A percentile compares a stretch with the other conserved stretches of the same genome.
phyloP scores from a whole-genome alignment of 805 yeast species.

The Candida cerambycidarum region DNA sequence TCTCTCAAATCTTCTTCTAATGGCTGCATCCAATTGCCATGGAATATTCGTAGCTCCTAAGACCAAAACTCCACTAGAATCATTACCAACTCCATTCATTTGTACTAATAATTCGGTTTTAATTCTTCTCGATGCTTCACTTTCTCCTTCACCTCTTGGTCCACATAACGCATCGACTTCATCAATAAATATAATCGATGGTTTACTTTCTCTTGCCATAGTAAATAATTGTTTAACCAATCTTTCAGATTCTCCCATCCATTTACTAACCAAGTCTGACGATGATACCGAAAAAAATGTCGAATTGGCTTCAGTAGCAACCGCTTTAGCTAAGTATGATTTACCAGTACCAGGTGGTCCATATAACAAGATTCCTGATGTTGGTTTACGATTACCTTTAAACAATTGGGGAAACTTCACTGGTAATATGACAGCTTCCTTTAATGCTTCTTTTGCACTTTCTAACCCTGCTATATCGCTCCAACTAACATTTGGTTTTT shows the following conservation, averaged over 20 bases:
- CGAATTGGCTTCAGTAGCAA: slow-evolving; percentile 96
- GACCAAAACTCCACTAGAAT: slow-evolving; percentile 86
- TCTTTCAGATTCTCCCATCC: slow-evolving; percentile 99
- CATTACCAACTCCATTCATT: slow-evolving; percentile 99
- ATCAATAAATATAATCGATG: slow-evolving; percentile 93
- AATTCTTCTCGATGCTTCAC: slow-evolving; percentile 94
- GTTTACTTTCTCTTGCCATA: slow-evolving; percentile 96
- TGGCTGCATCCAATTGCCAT: slow-evolving; percentile 98
- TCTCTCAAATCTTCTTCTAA: slow-evolving; percentile 92
- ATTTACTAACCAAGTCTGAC: slow-evolving; percentile 91
- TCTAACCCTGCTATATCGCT: slow-evolving; percentile 95
- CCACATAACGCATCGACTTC: slow-evolving; percentile 98
- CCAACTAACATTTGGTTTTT: slow-evolving; percentile 92
- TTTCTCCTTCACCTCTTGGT: slow-evolving; percentile 96
- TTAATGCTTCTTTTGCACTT: slow-evolving; percentile 91
- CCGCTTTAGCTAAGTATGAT: slow-evolving; percentile 95
- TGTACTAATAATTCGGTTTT: slow-evolving; percentile 95
- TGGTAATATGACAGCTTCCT: slow-evolving; percentile 96
- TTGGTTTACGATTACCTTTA: slow-evolving; percentile 91
- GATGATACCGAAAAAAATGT: slow-evolving; percentile 97
- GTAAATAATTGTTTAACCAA: slow-evolving; percentile 90
- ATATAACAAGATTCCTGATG: slow-evolving; percentile 76
- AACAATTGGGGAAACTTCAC: slow-evolving; percentile 95
- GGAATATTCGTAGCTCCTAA: slow-evolving; percentile 98
- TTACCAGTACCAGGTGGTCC: slow-evolving; percentile 95